These are phyloP conservation scores for Acrocalymma vagum DNA, from an alignment of 2,329 filamentous ascomycete species.

Conservation along the genomic window DNA sequence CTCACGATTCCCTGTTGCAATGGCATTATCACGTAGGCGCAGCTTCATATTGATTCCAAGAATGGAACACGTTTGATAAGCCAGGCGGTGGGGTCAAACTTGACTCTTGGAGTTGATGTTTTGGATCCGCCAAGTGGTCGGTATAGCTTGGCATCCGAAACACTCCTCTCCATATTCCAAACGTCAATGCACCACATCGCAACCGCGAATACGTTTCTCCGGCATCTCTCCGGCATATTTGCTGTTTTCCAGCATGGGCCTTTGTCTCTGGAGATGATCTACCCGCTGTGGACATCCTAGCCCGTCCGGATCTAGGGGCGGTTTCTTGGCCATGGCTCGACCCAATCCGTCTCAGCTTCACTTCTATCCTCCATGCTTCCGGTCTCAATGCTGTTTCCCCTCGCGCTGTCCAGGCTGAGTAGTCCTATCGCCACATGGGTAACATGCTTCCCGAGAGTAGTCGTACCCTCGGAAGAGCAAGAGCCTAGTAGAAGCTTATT, in stretches of 20 bases:
- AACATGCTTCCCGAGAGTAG: constrained; percentile 9
- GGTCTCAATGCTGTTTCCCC: constrained; percentile 29
- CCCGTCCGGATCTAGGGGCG: constrained; percentile 11
- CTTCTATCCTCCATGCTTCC: constrained; percentile 20
- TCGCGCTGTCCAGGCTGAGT: constrained; percentile 20
- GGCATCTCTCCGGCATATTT: constrained; percentile 10
- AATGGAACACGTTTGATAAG: too few relatives aligned
- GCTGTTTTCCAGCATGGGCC: constrained; percentile 11
- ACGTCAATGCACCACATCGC: constrained; percentile 34
- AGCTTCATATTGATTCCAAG: too few relatives aligned
- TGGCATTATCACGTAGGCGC: too few relatives aligned
- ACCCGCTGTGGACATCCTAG: constrained; percentile 24
- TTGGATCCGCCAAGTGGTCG: constrained; percentile 37
- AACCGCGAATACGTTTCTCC: constrained; percentile 29
- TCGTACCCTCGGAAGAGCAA: constrained; percentile 11
- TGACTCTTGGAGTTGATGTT: too few relatives aligned
- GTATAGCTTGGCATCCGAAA: constrained; percentile 33
- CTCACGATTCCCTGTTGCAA: too few relatives aligned
- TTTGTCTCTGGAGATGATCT: constrained; percentile 28
- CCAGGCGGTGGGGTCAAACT: too few relatives aligned
- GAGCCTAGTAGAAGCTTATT: constrained; percentile 35
- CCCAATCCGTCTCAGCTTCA: constrained; percentile 33
- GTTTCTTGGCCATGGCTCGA: constrained; percentile 30
- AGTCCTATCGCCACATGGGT: constrained; percentile 14
- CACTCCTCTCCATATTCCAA: constrained; percentile 36